phyloP scores from a whole-genome alignment of 1,284 basidiomycete genomes.

The Irpex sp. region DNA sequence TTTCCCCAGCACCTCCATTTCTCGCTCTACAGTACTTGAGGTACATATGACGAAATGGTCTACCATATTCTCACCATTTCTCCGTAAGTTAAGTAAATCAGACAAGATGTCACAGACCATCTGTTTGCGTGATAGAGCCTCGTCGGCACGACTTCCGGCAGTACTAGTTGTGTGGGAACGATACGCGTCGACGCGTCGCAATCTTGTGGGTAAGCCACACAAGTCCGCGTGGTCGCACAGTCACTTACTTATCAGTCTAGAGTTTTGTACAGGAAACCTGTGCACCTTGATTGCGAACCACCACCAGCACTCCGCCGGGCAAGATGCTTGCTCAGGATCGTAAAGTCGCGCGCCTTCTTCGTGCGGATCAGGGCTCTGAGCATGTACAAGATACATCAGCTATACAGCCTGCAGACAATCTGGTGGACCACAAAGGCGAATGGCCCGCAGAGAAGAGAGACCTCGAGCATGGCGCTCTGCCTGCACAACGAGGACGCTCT shows the following conservation, averaged over 20 bases:
- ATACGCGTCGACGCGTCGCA: neutral
- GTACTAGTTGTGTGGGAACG: neutral
- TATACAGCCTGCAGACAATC: neutral
- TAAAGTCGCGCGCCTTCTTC: neutral
- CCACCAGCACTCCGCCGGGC: neutral
- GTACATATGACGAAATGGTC: no score
- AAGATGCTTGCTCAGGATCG: neutral
- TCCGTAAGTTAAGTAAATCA: no score
- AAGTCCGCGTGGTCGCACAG: no score
- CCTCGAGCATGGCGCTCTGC: neutral
- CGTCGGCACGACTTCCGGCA: neutral
- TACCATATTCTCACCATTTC: no score
- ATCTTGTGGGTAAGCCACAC: no score
- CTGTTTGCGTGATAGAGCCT: neutral
- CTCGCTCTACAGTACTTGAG: no score
- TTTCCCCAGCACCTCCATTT: no score
- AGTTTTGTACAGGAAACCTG: neutral
- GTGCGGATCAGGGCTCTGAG: neutral
- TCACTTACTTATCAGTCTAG: neutral
- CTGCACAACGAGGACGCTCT: neutral
- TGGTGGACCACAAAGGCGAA: neutral
- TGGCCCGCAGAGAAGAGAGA: neutral
- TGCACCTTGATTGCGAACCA: neutral
- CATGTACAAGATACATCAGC: neutral
- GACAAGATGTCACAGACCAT: no score